Percentiles rank a stretch among this genome's conserved stretches.
phyloP scores from a whole-genome alignment of 208 protist genomes.

The Wallacemonas sp. region DNA sequence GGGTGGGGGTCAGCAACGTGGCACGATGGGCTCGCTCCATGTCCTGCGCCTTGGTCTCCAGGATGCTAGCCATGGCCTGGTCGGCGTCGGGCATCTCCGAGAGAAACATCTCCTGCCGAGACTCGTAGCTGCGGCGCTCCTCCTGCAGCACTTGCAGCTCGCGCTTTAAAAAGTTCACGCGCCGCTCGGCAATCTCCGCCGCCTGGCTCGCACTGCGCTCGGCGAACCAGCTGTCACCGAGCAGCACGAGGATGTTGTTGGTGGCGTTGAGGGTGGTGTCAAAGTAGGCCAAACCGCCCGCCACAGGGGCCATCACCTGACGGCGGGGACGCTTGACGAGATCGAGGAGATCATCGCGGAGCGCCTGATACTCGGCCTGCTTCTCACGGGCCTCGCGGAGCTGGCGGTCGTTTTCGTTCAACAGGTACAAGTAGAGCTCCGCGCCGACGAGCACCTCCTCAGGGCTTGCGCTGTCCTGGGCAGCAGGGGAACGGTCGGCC shows the following conservation, averaged over 20 bases:
- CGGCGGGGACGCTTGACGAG: conserved; percentile 60
- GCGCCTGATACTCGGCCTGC: conserved; percentile 47
- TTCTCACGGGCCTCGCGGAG: conserved; percentile 28
- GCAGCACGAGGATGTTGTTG: conserved; percentile 85
- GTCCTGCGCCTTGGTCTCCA: conserved; percentile 31
- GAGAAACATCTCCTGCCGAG: conserved; percentile 62
- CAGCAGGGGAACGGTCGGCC: neutral
- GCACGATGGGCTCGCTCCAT: conserved; percentile 17
- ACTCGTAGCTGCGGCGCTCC: conserved; percentile 54
- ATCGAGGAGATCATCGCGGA: conserved; percentile 50
- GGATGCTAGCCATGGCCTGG: conserved; percentile 44
- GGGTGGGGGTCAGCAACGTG: neutral
- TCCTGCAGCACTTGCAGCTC: conserved; percentile 62
- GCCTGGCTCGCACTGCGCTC: conserved; percentile 86
- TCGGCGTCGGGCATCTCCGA: conserved; percentile 68
- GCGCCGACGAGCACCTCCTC: conserved; percentile 68
- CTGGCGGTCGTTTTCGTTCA: conserved; percentile 54
- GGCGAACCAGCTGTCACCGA: conserved; percentile 89
- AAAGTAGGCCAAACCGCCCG: conserved; percentile 82
- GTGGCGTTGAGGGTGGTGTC: conserved; percentile 72
- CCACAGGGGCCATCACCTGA: conserved; percentile 76
- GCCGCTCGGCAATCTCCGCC: conserved; percentile 58
- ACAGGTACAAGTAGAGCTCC: conserved; percentile 69
- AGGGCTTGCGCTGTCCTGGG: conserved; percentile 34
- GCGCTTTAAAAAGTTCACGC: conserved; percentile 69